Base-by-base conservation (phyloP, 1,139 yeast genomes). In the Eremothecium sinecaudum region DNA sequence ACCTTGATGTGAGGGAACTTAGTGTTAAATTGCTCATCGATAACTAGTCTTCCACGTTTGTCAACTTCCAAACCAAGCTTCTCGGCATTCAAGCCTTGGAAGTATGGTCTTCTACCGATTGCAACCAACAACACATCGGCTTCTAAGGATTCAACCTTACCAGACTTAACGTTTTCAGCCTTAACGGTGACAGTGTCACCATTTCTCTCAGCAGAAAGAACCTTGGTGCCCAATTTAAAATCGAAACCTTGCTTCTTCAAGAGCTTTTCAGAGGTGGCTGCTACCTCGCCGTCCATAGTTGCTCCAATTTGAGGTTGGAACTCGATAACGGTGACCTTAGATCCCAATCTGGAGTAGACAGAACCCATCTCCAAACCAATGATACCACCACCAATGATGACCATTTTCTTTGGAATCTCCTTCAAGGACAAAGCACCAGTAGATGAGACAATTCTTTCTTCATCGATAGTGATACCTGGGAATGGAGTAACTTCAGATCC, bases 351-450 rank as follows among this genome's bases (percentile, higher is more conserved):
- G 39, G 92, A 68, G 80, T 93, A 92, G 33, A 92, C 98, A 23
- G 97, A 86, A 45, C 95, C 98, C 96, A 92, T 90, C 69, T 92
- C 99, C 51, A 92, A 75, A 58, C 99, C 99, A 60, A 92, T 92
- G 66, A 92, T 90, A 71, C 99, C 98, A 66, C 96, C 99, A 62
- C 99, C 99, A 54, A 92, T 90, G 64, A 92, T 76, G 50, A 93
- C 79, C 57, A 92, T 57, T 61, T 74, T 78, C 72, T 92, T 84
- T 62, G 99, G 96, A 44, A 86, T 73, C 64, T 87, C 95, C 62
- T 15, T 73, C 52, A 92, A 71, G 28, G 79, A 65, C 40, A 92
- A 68, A 39, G 86, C 83, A 54, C 99, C 99, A 33, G 99, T 92
- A 19, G 96, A 84, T 24, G 94, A 73, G 42, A 92, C 97, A 50